Evolutionary conservation across 441 rosid genomes (phyloP).

Genomic region (Euphorbia neoarborescens): DNA sequence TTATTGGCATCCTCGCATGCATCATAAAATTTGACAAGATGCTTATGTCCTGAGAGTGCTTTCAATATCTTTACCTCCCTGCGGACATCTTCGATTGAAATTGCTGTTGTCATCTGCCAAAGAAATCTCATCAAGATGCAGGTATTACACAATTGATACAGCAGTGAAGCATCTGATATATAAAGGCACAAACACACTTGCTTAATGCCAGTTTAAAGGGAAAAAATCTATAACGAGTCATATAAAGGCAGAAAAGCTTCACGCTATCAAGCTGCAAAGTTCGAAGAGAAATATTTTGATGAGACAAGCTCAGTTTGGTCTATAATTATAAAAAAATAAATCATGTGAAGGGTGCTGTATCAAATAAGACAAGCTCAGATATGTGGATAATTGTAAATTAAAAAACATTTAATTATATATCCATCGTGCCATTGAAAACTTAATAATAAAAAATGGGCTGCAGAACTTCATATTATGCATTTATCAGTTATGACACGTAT

Average conservation of each 20-base stretch:
- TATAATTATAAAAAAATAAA: background rate
- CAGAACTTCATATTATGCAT: background rate
- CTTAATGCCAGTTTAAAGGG: background rate
- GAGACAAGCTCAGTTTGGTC: background rate
- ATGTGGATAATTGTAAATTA: background rate
- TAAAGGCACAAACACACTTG: background rate
- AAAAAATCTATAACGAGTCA: background rate
- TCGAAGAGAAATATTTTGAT: background rate
- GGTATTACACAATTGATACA: slow-evolving; percentile 7
- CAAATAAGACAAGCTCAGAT: background rate
- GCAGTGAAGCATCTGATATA: slow-evolving; percentile 8
- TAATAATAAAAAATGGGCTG: background rate
- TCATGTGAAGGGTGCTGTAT: background rate
- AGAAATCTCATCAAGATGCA: slow-evolving; percentile 16
- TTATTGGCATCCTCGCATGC: slow-evolving; percentile 90
- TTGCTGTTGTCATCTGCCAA: slow-evolving; percentile 90
- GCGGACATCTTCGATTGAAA: slow-evolving; percentile 88
- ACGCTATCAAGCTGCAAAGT: background rate
- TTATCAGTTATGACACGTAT: background rate
- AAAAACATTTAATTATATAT: too few species aligned
- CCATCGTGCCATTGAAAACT: too few species aligned
- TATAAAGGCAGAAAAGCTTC: background rate
- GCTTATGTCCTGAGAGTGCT: slow-evolving; percentile 77
- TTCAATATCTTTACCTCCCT: slow-evolving; percentile 84
- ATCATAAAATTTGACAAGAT: slow-evolving; percentile 72